Evolutionary conservation across 192 early-diverging fungal genomes (phyloP), one percentile per base, ranked within the genome.

Genomic region (Umbelopsis ramanniana): DNA sequence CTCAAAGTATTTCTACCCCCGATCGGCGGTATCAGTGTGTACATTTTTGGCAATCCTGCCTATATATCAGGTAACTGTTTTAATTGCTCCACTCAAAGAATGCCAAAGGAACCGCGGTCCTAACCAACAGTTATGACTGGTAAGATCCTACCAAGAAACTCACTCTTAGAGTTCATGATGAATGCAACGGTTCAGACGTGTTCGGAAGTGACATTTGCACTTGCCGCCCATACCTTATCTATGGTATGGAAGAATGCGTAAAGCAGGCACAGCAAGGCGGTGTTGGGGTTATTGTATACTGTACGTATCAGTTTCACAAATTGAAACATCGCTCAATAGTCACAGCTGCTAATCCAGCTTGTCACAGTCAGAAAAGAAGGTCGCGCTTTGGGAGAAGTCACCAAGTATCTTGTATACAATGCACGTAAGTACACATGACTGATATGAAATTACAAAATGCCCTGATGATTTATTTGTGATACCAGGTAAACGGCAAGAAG

Each of bases 371-470:
- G 96, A 63, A 98, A 98, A 74, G 96, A 98, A 84, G 96, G 96
- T 17, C 86, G 96, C 37, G 95, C 95, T 9, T 78, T 98, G 66
- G 96, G 96, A 67, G 96, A 98, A 76, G 95, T 98, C 14, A 96
- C 94, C 43, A 98, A 98, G 80, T 98, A 98, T 70, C 82, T 96
- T 33, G 96, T 98, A 0, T 98, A 97, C 79, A 97, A 97, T 79
- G 96, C 94, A 6, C 88, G 96, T 72, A 95, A 95, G 82, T 66
- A 37, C 21, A 22, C 45, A 9, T 29, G 29, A n/a, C n/a, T 29
- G 29, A 29, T 29, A 3, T 3, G 29, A 29, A 29, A 29, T 29
- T 29, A 29, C 29, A 29, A 2, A 3, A 29, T 29, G 29, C 29
- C 29, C 29, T 29, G 29, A 29, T 29, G 19, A 53, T n/a, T n/a